Evolutionary conservation across 495 filamentous ascomycete genomes (phyloP).

Genomic region (Aspergillus cavernicola): DNA sequence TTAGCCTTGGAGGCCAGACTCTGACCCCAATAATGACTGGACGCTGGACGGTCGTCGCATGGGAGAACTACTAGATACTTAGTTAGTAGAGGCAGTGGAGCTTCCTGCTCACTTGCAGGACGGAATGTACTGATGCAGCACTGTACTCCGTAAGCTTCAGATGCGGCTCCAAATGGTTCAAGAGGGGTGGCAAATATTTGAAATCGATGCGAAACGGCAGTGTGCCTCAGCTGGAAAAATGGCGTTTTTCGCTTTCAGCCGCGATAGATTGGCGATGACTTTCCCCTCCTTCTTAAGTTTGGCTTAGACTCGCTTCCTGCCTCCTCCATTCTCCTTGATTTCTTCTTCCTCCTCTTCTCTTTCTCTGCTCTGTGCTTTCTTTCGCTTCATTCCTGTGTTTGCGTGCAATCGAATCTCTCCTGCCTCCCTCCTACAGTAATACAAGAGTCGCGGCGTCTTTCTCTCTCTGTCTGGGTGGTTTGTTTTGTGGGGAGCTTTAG

Average conservation of each 20-base stretch:
- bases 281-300: slow-evolving; percentile 6
- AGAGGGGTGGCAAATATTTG: slow-evolving; percentile 4
- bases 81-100: background rate
- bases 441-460: background rate
- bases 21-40: no score
- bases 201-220: background rate
- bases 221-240: slow-evolving; percentile 5
- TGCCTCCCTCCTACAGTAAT: background rate
- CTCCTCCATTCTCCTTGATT: slow-evolving; percentile 19
- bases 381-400: no score
- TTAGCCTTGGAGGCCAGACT: background rate
- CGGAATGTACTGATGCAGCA: slow-evolving; percentile 2
- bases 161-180: slow-evolving; percentile 13
- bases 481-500: slow-evolving; percentile 4
- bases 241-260: slow-evolving; percentile 11
- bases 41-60: no score
- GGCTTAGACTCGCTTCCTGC: slow-evolving; percentile 13
- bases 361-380: no score
- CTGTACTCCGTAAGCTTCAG: slow-evolving; percentile 10
- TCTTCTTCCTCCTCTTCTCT: slow-evolving; percentile 10
- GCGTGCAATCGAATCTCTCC: no score
- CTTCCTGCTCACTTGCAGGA: slow-evolving; percentile 9
- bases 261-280: background rate
- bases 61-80: no score
- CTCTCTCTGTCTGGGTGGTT: background rate